Evolutionary conservation across 2,329 filamentous ascomycete species (phyloP).

Genomic region (Didymella glomerata): DNA sequence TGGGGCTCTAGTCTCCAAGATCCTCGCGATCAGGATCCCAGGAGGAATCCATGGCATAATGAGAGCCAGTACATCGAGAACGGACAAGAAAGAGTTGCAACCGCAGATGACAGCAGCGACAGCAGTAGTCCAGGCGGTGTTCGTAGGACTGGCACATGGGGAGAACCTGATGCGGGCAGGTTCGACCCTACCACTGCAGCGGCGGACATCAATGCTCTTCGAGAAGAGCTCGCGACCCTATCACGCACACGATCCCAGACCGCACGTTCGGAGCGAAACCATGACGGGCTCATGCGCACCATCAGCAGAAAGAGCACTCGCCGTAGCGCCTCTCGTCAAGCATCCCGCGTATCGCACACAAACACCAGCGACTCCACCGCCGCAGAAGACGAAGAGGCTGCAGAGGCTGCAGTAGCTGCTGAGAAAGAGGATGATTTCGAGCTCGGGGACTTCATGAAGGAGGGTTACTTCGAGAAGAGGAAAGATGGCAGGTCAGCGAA

Average conservation of each 20-base stretch:
- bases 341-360: slow-evolving; percentile 24
- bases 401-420: slow-evolving; percentile 43
- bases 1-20: slow-evolving; percentile 33
- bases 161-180: slow-evolving; percentile 66
- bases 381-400: slow-evolving; percentile 34
- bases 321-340: slow-evolving; percentile 23
- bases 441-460: slow-evolving; percentile 73
- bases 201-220: slow-evolving; percentile 67
- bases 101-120: slow-evolving; percentile 29
- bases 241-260: slow-evolving; percentile 54
- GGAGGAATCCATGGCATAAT: slow-evolving; percentile 49
- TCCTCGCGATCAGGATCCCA: slow-evolving; percentile 33
- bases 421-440: slow-evolving; percentile 70
- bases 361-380: slow-evolving; percentile 19
- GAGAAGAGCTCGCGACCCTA: slow-evolving; percentile 63
- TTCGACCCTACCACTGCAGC: slow-evolving; percentile 63
- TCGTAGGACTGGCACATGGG: slow-evolving; percentile 63
- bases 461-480: slow-evolving; percentile 79
- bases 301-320: slow-evolving; percentile 42
- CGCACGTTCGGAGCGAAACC: slow-evolving; percentile 32
- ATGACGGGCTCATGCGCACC: slow-evolving; percentile 35
- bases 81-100: slow-evolving; percentile 29
- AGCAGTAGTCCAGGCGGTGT: slow-evolving; percentile 36
- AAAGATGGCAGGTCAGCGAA: slow-evolving; percentile 74
- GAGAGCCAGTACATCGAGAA: slow-evolving; percentile 35